Evolutionary conservation across 108 stramenopile species (phyloP), one percentile per base, ranked within the genome.

Genomic region (Pseudonitzschia pungens): DNA sequence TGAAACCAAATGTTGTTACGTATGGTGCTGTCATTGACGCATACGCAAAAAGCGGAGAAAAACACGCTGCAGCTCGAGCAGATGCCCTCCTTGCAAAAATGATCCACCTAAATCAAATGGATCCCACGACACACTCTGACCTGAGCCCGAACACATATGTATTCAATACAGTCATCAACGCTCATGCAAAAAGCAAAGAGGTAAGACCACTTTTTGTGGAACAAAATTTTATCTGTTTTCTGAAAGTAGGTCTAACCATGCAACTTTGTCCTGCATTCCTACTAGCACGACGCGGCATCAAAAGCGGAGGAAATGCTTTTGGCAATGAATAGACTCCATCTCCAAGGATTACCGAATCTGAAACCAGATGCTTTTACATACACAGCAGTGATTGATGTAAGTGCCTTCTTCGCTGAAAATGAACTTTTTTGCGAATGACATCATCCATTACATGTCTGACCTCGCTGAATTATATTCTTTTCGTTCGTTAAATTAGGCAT

Each of bases 281-380:
- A 9, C 43, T 44, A 84, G 32, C 81, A 43, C 21, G 89, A 90
- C 70, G 89, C 89, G 12, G 93, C 91, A 1, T 83, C 87, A 16
- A 92, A 92, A 73, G 93, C 93, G 4, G 91, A 92, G 69, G 93
- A 90, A 75, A 90, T 94, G 91, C 78, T 94, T 12, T 78, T 88
- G 12, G 89, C 87, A 12, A 94, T 94, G 93, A 86, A 81, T 68
- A 69, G 83, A 59, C 77, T 92, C 36, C 87, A 88, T 79, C 86
- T 80, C 0, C 77, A 79, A 54, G 91, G 91, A 32, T 85, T 89
- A 76, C 85, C 85, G 10, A 89, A 83, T 67, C 68, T 94, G 54
- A 94, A 92, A 68, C 93, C 93, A 12, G 91, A 94, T 77, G 85
- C 89, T 7, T 91, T 94, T 72, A 94, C 91, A 24, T 92, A 92